Conservation (phyloP, 169 alveolate genomes). For the Blepharisma undulans region DNA sequence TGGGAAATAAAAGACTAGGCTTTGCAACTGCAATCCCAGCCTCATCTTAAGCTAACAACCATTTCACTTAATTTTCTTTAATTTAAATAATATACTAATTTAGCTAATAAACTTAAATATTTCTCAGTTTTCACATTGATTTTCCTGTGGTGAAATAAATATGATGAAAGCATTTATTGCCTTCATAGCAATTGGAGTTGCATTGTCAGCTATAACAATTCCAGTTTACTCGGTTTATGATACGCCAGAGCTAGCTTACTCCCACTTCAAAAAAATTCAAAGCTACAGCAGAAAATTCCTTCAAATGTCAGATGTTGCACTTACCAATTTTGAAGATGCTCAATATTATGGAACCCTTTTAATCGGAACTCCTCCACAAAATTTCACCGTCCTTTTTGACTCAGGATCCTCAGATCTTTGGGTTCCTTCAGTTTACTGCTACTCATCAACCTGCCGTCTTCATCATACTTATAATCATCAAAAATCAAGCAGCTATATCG, state of each 20-base stretch:
- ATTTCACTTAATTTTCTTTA: not conserved
- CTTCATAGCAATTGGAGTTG: not conserved
- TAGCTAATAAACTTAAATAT: no score
- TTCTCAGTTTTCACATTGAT: not conserved
- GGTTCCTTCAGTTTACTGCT: slow-evolving; percentile 72
- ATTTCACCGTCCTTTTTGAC: slow-evolving; percentile 76
- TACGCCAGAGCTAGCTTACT: not conserved
- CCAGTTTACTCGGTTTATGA: not conserved
- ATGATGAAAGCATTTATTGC: not conserved
- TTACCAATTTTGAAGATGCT: slow-evolving; percentile 66
- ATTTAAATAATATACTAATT: no score
- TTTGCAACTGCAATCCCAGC: slow-evolving; percentile 54
- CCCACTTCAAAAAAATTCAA: not conserved
- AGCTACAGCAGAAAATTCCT: not conserved
- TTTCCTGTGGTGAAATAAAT: not conserved
- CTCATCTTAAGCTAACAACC: no score
- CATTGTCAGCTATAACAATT: not conserved
- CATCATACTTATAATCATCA: slow-evolving; percentile 61
- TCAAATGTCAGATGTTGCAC: slow-evolving; percentile 41
- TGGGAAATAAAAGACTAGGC: slow-evolving; percentile 64
- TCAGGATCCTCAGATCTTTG: slow-evolving; percentile 83
- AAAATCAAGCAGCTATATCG: slow-evolving; percentile 64
- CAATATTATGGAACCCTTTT: slow-evolving; percentile 67
- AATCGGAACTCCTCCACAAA: slow-evolving; percentile 75
- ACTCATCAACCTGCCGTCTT: slow-evolving; percentile 50